phyloP scores from a whole-genome alignment of 1,139 yeast genomes.

The Saccharomyces hybrid region DNA sequence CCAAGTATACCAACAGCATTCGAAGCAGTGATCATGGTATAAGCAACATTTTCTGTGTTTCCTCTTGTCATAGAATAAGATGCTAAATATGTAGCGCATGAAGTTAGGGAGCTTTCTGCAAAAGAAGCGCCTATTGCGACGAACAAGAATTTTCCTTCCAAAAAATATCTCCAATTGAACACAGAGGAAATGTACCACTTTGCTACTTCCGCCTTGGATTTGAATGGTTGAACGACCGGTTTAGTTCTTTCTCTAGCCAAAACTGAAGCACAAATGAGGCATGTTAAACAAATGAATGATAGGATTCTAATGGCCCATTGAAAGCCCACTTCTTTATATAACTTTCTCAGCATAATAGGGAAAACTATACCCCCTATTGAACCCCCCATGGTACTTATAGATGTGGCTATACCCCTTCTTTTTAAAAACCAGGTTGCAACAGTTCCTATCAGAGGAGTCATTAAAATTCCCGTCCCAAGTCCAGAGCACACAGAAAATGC shows the following conservation, averaged over 20 bases:
- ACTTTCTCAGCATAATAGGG: constrained; percentile 49
- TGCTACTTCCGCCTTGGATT: constrained; percentile 16
- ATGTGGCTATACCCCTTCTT: constrained; percentile 48
- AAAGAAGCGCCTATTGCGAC: constrained; percentile 39
- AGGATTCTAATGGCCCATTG: constrained; percentile 55
- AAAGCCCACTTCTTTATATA: constrained; percentile 48
- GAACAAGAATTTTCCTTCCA: constrained; percentile 36
- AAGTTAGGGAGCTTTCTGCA: constrained; percentile 49
- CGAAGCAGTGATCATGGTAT: constrained; percentile 45
- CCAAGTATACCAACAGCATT: constrained; percentile 57
- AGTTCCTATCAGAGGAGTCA: constrained; percentile 50
- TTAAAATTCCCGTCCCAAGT: constrained; percentile 47
- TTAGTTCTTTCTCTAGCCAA: constrained; percentile 42
- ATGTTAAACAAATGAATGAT: constrained; percentile 41
- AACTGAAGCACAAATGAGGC: constrained; percentile 36
- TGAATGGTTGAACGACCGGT: constrained; percentile 21
- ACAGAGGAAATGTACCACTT: constrained; percentile 26
- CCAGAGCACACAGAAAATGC: constrained; percentile 48
- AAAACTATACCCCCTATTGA: constrained; percentile 55
- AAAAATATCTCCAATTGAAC: constrained; percentile 32
- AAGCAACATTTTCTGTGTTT: constrained; percentile 43
- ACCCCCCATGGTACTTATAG: constrained; percentile 56
- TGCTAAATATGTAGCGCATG: constrained; percentile 32
- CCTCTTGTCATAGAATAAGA: constrained; percentile 34
- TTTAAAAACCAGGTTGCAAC: constrained; percentile 52